Percentiles rank a stretch among this genome's conserved stretches.
These are phyloP conservation scores for Chamaecrista fasciculata DNA, from an alignment of 306 rosid genomes.

Conservation along the genomic window DNA sequence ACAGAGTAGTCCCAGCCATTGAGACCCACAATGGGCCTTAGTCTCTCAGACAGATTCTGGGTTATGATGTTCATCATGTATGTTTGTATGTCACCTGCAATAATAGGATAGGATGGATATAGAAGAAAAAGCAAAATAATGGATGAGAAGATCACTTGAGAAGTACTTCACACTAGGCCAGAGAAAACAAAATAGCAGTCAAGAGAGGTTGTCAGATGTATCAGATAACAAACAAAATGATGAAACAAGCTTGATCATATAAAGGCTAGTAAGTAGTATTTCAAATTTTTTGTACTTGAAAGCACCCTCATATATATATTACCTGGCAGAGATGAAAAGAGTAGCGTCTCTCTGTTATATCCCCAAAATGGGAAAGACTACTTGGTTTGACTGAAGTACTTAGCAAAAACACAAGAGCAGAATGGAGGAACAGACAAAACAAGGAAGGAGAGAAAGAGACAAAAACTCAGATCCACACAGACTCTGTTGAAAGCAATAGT, in stretches of 20 bases:
- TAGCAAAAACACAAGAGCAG: conserved; percentile 25
- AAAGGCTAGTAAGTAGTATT: too few species aligned
- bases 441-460: conserved; percentile 38
- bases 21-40: conserved; percentile 72
- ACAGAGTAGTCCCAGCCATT: conserved; percentile 89
- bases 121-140: conserved; percentile 19
- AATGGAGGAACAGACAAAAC: conserved; percentile 31
- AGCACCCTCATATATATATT: conserved; percentile 11
- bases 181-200: conserved; percentile 26
- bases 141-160: conserved; percentile 26
- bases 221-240: conserved; percentile 9
- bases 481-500: conserved; percentile 48
- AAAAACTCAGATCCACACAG: conserved; percentile 42
- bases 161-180: not conserved
- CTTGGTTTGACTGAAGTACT: conserved; percentile 36
- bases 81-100: conserved; percentile 56
- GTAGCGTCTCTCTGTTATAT: conserved; percentile 22
- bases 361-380: conserved; percentile 15
- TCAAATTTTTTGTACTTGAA: conserved; percentile 18
- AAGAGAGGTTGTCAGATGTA: conserved; percentile 29
- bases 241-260: conserved; percentile 1
- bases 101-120: not conserved
- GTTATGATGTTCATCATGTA: conserved; percentile 49
- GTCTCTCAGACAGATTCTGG: conserved; percentile 63
- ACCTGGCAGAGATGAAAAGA: conserved; percentile 28